Base-by-base conservation (phyloP, 495 filamentous ascomycete genomes). In the Trichoderma orchidacearum region DNA sequence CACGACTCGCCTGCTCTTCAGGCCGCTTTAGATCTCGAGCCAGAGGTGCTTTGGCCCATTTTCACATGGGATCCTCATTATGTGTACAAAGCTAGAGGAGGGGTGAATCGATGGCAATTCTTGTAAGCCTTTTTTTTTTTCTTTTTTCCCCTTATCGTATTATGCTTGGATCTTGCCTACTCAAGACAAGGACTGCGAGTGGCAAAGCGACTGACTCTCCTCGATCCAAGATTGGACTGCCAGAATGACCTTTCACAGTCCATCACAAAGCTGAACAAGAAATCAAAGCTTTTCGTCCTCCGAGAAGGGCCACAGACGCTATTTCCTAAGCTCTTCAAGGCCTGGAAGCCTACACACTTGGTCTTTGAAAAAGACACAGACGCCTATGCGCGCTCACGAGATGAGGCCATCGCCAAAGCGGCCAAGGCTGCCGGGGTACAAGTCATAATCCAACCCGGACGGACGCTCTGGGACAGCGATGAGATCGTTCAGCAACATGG, bases 321-420 rank as follows among this genome's bases (percentile, higher is more conserved):
- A 1, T 70, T 87, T 11, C 78, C 80, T 1, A 86, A 86, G 61
- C 68, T 87, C 0, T 85, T 85, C 73, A 78, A 80, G 61, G 70
- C 74, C 36, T 87, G 83, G 85, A 76, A 75, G 18, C 77, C 85
- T 27, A 81, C 81, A 0, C 85, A 87, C 69, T 65, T 87, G 3
- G 85, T 86, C 0, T 89, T 87, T 61, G 84, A 87, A 63, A 85
- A 83, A 60, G 85, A 89, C 58, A 85, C 82, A 2, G 85, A 87
- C 68, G 73, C 82, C 0, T 87, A 87, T 63, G 85, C 78, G 3
- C 69, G 75, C 9, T 73, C 80, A 15, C 65, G 85, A 32, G 85
- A 89, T 66, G 70, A 64, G 36, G 62, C 64, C 8, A 72, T 87
- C 30, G 68, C 76, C 13, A 64, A 69, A 5, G 58, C 80, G 30